phyloP scores from a whole-genome alignment of 2,329 filamentous ascomycete species.

The Sporothrix variecibatus region DNA sequence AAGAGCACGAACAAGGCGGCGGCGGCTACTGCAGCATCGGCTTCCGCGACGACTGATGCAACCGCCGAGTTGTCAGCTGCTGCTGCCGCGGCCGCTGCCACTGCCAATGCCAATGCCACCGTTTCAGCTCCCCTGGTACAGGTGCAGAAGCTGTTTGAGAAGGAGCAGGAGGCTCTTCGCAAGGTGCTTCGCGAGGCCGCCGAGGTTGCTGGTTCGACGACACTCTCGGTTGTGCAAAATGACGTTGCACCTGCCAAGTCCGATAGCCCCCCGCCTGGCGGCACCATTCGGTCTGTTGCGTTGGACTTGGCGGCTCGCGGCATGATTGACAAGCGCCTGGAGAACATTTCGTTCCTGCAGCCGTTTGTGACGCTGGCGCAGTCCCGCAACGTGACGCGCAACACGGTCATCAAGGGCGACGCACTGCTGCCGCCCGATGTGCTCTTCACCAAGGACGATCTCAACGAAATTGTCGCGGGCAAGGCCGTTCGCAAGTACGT shows the following conservation, averaged over 20 bases:
- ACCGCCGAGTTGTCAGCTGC: neutral
- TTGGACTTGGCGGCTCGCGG: slow-evolving; percentile 29
- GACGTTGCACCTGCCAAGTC: neutral
- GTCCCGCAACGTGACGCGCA: neutral
- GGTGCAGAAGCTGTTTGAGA: slow-evolving; percentile 7
- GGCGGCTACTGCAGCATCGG: neutral
- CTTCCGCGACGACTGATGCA: neutral
- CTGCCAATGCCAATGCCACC: neutral
- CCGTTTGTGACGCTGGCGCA: slow-evolving; percentile 15
- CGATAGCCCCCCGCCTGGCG: neutral
- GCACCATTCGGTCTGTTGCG: slow-evolving; percentile 30
- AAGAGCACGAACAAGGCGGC: slow-evolving; percentile 15
- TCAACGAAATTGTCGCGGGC: slow-evolving; percentile 56
- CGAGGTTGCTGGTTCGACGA: slow-evolving; percentile 20
- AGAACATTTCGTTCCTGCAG: slow-evolving; percentile 19
- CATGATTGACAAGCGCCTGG: slow-evolving; percentile 21
- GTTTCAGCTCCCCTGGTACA: neutral
- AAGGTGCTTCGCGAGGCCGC: slow-evolving; percentile 22
- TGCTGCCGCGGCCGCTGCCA: neutral
- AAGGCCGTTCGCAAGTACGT: slow-evolving; percentile 62
- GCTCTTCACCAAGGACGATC: slow-evolving; percentile 56
- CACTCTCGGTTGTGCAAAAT: neutral
- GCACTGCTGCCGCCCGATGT: slow-evolving; percentile 44
- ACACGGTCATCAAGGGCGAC: slow-evolving; percentile 22
- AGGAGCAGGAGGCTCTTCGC: slow-evolving; percentile 24